These are phyloP conservation scores for Sequoia sempervirens DNA, from an alignment of 75 land plant species.

Conservation along the genomic window DNA sequence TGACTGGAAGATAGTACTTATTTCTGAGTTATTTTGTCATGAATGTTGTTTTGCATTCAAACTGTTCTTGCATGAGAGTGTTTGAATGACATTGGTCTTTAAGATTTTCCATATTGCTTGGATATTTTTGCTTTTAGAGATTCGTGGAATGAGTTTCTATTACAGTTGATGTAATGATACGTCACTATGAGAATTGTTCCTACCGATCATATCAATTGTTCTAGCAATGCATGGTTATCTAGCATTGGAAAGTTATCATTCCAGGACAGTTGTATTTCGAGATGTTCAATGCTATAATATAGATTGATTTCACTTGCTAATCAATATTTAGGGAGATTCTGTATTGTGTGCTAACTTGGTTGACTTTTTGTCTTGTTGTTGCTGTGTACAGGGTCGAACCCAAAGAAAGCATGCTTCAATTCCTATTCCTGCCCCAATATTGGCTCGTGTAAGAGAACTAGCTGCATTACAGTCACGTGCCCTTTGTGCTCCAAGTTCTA, in stretches of 20 bases:
- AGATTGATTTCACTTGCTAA: background rate
- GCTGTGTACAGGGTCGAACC: conserved; percentile 24
- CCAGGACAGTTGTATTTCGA: background rate
- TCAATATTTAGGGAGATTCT: background rate
- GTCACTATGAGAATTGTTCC: background rate
- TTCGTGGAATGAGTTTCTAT: background rate
- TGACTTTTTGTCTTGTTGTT: background rate
- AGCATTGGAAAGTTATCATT: background rate
- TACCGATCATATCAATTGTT: background rate
- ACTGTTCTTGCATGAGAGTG: background rate
- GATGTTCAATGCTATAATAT: background rate
- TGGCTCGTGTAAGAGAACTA: conserved; percentile 69
- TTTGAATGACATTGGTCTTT: background rate
- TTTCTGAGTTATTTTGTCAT: background rate
- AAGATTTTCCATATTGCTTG: background rate
- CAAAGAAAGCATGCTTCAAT: conserved; percentile 58
- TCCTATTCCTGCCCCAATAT: conserved; percentile 63
- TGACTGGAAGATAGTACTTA: background rate
- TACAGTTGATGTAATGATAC: background rate
- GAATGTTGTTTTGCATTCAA: background rate
- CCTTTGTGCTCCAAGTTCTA: conserved; percentile 16
- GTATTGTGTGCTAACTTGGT: background rate
- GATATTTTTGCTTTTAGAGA: background rate
- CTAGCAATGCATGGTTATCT: background rate
- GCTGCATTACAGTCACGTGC: conserved; percentile 58